Conservation (phyloP, 805 yeast genomes). For the Lachancea nothofagi region DNA sequence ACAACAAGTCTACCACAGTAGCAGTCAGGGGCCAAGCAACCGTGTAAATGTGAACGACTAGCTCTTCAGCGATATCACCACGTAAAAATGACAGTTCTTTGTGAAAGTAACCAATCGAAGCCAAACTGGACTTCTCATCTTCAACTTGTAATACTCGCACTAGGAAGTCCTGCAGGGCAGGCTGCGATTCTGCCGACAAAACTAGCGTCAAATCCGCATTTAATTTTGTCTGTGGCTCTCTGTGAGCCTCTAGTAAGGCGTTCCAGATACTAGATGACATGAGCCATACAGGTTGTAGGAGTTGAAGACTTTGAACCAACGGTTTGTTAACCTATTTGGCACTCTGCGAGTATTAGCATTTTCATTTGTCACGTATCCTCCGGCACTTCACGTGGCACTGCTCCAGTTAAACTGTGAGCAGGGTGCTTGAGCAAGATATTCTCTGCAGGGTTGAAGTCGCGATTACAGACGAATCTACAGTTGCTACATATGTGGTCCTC, state of each 20-base stretch:
- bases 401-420: no score
- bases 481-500: no score
- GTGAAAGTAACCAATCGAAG: conserved; percentile 4
- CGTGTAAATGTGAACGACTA: conserved; percentile 4
- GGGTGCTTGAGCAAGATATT: no score
- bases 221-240: neutral
- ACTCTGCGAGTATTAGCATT: no score
- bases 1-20: conserved; percentile 1
- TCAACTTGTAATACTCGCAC: conserved; percentile 1
- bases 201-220: conserved; percentile 1
- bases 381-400: no score
- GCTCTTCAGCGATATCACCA: neutral
- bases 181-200: conserved; percentile 5
- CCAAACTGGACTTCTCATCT: conserved; percentile 2
- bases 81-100: neutral
- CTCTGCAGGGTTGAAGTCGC: no score
- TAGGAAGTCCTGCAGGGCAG: conserved; percentile 1
- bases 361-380: no score
- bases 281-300: neutral
- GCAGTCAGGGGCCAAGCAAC: conserved; percentile 4
- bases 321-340: no score
- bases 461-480: no score
- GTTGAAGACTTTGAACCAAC: no score
- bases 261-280: conserved; percentile 4
- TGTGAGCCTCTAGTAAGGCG: conserved; percentile 1